phyloP scores from a whole-genome alignment of 169 alveolate genomes.

The Cryptosporidium xiaoi region DNA sequence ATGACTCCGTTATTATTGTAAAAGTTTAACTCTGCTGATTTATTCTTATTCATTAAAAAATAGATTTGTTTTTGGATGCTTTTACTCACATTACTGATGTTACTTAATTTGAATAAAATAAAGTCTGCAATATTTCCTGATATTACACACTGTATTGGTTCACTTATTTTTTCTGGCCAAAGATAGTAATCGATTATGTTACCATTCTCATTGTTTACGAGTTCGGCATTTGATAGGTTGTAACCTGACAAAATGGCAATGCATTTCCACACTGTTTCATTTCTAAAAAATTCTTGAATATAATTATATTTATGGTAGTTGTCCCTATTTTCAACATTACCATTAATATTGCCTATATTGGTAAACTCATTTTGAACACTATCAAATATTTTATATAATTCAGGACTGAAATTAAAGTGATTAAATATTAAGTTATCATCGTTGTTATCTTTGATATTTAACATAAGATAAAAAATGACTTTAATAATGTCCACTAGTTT shows the following conservation, averaged over 20 bases:
- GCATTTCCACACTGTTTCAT: conserved; percentile 34
- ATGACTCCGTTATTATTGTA: conserved; percentile 31
- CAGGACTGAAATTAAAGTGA: not conserved
- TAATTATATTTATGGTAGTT: not conserved
- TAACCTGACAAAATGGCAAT: conserved; percentile 62
- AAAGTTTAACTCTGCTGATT: conserved; percentile 37
- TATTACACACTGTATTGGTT: conserved; percentile 24
- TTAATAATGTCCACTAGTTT: conserved; percentile 1
- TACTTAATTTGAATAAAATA: not conserved
- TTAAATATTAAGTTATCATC: not conserved
- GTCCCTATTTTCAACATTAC: not conserved
- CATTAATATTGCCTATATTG: not conserved
- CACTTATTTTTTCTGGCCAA: conserved; percentile 69
- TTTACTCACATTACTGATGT: conserved; percentile 3
- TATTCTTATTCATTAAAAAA: conserved; percentile 15
- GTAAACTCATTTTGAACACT: not conserved
- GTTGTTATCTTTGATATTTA: conserved; percentile 1
- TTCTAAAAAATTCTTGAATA: conserved; percentile 50
- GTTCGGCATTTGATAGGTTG: conserved; percentile 59
- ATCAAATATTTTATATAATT: conserved; percentile 3
- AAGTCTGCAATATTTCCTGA: not conserved
- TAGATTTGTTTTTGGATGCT: conserved; percentile 19
- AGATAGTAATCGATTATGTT: conserved; percentile 27
- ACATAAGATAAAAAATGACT: conserved; percentile 10
- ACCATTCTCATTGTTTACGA: conserved; percentile 13